These are phyloP conservation scores for Cladosporium sp. DNA, from an alignment of 2,329 filamentous ascomycete species.

Conservation along the genomic window DNA sequence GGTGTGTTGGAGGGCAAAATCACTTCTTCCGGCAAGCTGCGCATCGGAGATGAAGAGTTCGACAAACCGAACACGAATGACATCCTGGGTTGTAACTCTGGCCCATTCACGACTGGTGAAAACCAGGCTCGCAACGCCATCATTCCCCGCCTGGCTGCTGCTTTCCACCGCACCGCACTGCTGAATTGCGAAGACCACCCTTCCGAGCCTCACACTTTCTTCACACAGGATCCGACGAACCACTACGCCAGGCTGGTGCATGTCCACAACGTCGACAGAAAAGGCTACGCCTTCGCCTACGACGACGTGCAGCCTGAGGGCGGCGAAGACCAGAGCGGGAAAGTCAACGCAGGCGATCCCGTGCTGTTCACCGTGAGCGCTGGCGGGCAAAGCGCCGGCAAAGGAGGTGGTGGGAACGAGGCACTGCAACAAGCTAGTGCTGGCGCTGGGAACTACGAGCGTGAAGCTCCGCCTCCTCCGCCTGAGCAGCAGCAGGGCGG, in stretches of 20 bases:
- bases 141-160: constrained; percentile 73
- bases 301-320: constrained; percentile 66
- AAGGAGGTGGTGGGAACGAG: constrained; percentile 14
- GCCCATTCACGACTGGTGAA: constrained; percentile 56
- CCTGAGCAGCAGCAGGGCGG: constrained; percentile 2
- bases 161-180: constrained; percentile 74
- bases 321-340: constrained; percentile 56
- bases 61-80: constrained; percentile 60
- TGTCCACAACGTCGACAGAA: constrained; percentile 57
- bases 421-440: constrained; percentile 1
- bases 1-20: constrained; percentile 58
- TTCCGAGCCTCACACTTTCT: constrained; percentile 37
- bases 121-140: constrained; percentile 57
- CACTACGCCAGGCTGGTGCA: constrained; percentile 65
- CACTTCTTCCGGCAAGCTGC: constrained; percentile 39
- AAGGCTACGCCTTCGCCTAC: constrained; percentile 67
- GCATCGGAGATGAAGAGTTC: constrained; percentile 54
- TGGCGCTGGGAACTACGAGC: constrained; percentile 3
- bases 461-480: constrained; percentile 12
- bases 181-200: constrained; percentile 47
- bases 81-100: constrained; percentile 67
- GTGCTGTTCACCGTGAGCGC: constrained; percentile 49
- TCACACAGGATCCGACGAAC: constrained; percentile 42
- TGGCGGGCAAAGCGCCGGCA: constrained; percentile 40
- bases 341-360: constrained; percentile 50